These are phyloP conservation scores for Adansonia rubrostipa DNA, from an alignment of 441 rosid species.

Conservation along the genomic window DNA sequence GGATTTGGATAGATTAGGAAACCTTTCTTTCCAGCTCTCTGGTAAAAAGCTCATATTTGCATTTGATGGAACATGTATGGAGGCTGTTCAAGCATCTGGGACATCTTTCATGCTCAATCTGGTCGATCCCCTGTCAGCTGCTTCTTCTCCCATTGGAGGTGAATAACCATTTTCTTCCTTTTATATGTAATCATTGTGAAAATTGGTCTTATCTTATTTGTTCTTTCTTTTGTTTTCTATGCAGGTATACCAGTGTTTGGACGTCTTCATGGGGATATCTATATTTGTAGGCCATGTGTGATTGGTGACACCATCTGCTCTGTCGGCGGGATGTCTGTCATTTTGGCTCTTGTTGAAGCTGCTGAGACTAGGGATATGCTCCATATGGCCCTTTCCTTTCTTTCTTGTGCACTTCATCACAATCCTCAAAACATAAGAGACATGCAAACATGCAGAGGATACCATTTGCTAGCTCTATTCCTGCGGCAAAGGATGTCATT, in stretches of 20 bases:
- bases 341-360: slow-evolving; percentile 95
- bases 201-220: slow-evolving; percentile 5
- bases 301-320: slow-evolving; percentile 95
- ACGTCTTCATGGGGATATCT: slow-evolving; percentile 85
- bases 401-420: slow-evolving; percentile 95
- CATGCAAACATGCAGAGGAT: slow-evolving; percentile 96
- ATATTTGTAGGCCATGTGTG: slow-evolving; percentile 84
- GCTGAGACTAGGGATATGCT: slow-evolving; percentile 98
- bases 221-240: slow-evolving; percentile 23
- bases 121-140: slow-evolving; percentile 99
- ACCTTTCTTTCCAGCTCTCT: slow-evolving; percentile 87
- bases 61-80: slow-evolving; percentile 95
- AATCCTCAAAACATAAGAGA: slow-evolving; percentile 96
- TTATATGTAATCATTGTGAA: not conserved
- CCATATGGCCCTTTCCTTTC: slow-evolving; percentile 94
- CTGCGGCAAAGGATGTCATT: slow-evolving; percentile 86
- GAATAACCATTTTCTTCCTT: slow-evolving; percentile 29
- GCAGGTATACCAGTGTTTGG: slow-evolving; percentile 98
- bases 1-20: slow-evolving; percentile 93
- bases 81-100: slow-evolving; percentile 86
- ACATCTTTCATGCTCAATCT: slow-evolving; percentile 89
- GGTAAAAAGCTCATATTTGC: slow-evolving; percentile 99
- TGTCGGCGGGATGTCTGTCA: slow-evolving; percentile 91
- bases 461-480: slow-evolving; percentile 98
- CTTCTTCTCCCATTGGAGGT: slow-evolving; percentile 99